phyloP scores from a whole-genome alignment of 495 filamentous ascomycete species.

The Platismatia glauca region DNA sequence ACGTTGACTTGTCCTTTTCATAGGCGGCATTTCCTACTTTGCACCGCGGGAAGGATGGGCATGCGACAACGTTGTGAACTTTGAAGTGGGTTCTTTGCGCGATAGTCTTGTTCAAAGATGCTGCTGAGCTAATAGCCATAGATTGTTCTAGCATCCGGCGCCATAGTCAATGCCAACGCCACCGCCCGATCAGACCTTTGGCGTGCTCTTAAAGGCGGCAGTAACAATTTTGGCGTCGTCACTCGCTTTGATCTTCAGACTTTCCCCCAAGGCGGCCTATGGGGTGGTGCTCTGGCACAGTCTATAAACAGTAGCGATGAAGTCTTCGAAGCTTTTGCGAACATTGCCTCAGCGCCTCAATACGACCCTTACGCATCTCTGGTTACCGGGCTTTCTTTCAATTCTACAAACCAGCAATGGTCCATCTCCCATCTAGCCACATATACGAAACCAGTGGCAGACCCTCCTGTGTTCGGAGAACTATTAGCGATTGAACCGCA shows the following conservation, averaged over 20 bases:
- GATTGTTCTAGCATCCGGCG: conserved; percentile 30
- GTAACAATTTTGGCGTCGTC: conserved; percentile 35
- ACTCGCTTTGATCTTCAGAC: conserved; percentile 29
- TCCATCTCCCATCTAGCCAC: conserved; percentile 20
- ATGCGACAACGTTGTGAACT: conserved; percentile 30
- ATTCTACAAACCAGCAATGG: not conserved
- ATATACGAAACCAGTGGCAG: conserved; percentile 27
- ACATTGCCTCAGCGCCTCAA: not conserved
- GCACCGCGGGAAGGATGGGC: conserved; percentile 27
- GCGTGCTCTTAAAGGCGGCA: conserved; percentile 33
- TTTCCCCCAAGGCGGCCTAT: conserved; percentile 31
- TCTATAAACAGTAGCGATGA: conserved; percentile 8
- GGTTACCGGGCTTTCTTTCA: conserved; percentile 23
- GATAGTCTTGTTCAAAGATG: not conserved
- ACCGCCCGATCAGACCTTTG: conserved; percentile 26
- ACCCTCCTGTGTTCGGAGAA: conserved; percentile 24
- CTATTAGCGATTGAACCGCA: conserved; percentile 24
- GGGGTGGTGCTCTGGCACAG: conserved; percentile 28
- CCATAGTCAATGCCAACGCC: conserved; percentile 29
- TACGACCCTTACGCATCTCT: conserved; percentile 27
- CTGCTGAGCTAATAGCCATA: conserved; percentile 12
- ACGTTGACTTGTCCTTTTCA: not conserved
- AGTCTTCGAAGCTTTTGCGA: conserved; percentile 9
- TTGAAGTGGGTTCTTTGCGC: not conserved
- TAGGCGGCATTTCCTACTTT: conserved; percentile 31